Conservation (phyloP, 139 green algal species). For the Ulvella scutata region DNA sequence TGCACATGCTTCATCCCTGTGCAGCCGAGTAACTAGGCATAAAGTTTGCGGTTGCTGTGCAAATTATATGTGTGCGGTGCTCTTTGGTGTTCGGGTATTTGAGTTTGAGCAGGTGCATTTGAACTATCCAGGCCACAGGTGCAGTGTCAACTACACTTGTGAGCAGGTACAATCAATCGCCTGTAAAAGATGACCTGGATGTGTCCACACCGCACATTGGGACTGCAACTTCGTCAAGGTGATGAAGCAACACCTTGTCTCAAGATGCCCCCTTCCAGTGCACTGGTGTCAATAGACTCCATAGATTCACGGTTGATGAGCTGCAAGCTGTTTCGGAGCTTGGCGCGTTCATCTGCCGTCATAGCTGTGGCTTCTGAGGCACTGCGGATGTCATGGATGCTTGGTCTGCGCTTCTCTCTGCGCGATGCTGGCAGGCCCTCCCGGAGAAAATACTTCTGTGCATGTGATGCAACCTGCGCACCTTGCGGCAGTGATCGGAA, state of each 20-base stretch:
- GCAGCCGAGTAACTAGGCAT: too few species aligned
- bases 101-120: not conserved
- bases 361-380: too few species aligned
- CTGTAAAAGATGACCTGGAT: too few species aligned
- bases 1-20: too few species aligned
- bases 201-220: too few species aligned
- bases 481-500: too few species aligned
- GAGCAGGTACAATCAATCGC: too few species aligned
- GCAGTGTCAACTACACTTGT: too few species aligned
- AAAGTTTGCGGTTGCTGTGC: too few species aligned
- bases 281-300: not conserved
- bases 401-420: not conserved
- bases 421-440: not conserved
- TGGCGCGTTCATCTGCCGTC: not conserved
- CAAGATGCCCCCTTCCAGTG: not conserved
- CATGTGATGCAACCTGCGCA: not conserved
- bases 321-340: not conserved
- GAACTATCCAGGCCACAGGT: too few species aligned
- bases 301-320: not conserved
- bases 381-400: not conserved
- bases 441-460: constrained; percentile 1
- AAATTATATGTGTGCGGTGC: too few species aligned
- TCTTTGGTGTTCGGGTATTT: too few species aligned
- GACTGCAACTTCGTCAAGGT: not conserved
- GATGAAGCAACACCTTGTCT: not conserved